Evolutionary conservation across 2,329 filamentous ascomycete species (phyloP).

Genomic region (Aureobasidium sp.): DNA sequence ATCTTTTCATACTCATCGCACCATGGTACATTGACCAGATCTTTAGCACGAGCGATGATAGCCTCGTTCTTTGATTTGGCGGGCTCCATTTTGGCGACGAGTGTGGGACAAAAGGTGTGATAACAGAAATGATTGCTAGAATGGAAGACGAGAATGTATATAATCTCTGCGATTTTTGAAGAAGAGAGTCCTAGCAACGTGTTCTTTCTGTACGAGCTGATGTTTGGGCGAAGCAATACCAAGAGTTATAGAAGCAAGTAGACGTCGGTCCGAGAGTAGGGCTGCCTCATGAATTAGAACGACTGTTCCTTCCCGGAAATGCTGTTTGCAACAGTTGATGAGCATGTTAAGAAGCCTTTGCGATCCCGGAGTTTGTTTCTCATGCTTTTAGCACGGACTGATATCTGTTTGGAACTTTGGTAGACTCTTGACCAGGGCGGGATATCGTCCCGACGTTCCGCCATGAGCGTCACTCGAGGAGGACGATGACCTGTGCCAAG

Average conservation of each 20-base stretch:
- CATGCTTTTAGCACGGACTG: neutral
- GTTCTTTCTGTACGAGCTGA: neutral
- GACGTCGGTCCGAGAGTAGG: neutral
- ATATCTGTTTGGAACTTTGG: neutral
- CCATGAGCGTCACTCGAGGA: neutral
- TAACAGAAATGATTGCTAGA: neutral
- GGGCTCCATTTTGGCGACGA: neutral
- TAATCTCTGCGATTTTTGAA: neutral
- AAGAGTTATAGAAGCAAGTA: neutral
- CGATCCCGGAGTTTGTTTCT: neutral
- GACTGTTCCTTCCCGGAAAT: neutral
- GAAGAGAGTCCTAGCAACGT: neutral
- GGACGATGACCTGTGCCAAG: neutral
- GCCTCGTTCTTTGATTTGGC: conserved; percentile 13
- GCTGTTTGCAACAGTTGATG: neutral
- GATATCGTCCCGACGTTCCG: neutral
- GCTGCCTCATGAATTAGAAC: neutral
- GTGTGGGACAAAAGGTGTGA: neutral
- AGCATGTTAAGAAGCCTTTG: neutral
- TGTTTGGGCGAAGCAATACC: neutral
- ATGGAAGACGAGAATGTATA: no score
- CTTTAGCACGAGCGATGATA: conserved; percentile 32
- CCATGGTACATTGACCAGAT: conserved; percentile 47
- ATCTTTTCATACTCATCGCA: conserved; percentile 58
- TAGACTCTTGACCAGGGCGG: neutral